A percentile compares a stretch with the other conserved stretches of the same genome.
Evolutionary conservation across 179 eudicot genomes (phyloP).

Genomic region (Beta macrorhiza): DNA sequence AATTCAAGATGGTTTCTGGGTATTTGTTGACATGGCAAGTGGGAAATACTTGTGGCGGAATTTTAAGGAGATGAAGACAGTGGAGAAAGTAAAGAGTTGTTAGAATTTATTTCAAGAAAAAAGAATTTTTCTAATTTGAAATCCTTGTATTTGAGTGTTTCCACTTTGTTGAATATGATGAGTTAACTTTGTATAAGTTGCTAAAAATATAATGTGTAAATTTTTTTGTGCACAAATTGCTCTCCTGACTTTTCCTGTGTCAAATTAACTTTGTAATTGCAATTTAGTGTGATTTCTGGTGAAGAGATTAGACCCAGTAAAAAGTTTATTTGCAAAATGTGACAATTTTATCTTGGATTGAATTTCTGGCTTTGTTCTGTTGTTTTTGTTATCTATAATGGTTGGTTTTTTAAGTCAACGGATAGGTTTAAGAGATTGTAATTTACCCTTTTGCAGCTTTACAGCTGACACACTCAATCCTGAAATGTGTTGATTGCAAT

Average conservation of each 20-base stretch:
- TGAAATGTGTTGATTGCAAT: neutral
- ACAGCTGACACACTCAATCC: neutral
- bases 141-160: slow-evolving; percentile 15
- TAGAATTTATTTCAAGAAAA: slow-evolving; percentile 19
- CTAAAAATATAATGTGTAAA: slow-evolving; percentile 24
- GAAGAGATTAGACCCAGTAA: neutral
- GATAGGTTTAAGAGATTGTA: neutral
- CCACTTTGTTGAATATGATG: slow-evolving; percentile 10
- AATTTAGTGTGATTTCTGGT: slow-evolving; percentile 12
- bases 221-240: slow-evolving; percentile 9
- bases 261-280: slow-evolving; percentile 13
- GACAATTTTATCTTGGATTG: neutral
- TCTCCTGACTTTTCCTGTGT: slow-evolving; percentile 7
- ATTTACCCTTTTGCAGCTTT: slow-evolving; percentile 1
- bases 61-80: slow-evolving; percentile 46
- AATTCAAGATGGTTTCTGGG: slow-evolving; percentile 60
- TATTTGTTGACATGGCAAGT: slow-evolving; percentile 78
- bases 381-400: neutral
- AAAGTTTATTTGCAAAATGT: neutral
- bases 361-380: neutral
- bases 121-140: neutral
- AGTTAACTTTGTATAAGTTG: slow-evolving; percentile 21
- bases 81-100: slow-evolving; percentile 39
- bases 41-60: slow-evolving; percentile 77
- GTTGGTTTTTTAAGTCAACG: neutral